These are phyloP conservation scores for Leptographium procerum DNA, from an alignment of 2,329 filamentous ascomycete genomes.

Conservation along the genomic window DNA sequence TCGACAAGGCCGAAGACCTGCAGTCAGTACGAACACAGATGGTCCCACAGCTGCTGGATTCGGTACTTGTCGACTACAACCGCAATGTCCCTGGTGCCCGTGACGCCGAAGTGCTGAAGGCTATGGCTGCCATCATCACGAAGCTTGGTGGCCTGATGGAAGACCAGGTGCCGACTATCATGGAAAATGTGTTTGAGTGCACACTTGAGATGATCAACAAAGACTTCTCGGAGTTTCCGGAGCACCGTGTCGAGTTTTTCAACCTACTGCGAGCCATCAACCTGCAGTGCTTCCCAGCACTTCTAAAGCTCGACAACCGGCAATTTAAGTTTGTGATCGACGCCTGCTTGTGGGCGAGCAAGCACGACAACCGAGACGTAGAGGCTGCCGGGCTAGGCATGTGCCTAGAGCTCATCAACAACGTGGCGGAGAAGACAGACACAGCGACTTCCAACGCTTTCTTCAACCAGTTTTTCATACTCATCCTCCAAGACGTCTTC, in stretches of 20 bases:
- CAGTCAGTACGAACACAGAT: slow-evolving; percentile 89
- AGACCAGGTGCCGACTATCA: slow-evolving; percentile 91
- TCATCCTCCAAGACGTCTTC: slow-evolving; percentile 94
- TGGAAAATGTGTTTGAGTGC: slow-evolving; percentile 98
- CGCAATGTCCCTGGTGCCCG: slow-evolving; percentile 91
- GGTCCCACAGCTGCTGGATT: slow-evolving; percentile 89
- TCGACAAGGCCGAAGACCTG: slow-evolving; percentile 93
- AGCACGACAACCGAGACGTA: slow-evolving; percentile 97
- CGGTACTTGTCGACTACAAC: slow-evolving; percentile 91
- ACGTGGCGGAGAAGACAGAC: slow-evolving; percentile 90
- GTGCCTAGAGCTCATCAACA: slow-evolving; percentile 94
- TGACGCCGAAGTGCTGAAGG: slow-evolving; percentile 91
- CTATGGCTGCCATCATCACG: slow-evolving; percentile 94
- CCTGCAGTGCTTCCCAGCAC: slow-evolving; percentile 86
- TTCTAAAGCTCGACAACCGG: slow-evolving; percentile 85
- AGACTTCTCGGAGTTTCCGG: slow-evolving; percentile 97
- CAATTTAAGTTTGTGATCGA: slow-evolving; percentile 99
- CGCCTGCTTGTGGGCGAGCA: slow-evolving; percentile 99
- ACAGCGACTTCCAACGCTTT: slow-evolving; percentile 78
- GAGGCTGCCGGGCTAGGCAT: slow-evolving; percentile 94
- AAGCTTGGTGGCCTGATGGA: slow-evolving; percentile 96
- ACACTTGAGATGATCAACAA: slow-evolving; percentile 99
- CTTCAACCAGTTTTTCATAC: slow-evolving; percentile 95
- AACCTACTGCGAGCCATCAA: slow-evolving; percentile 94
- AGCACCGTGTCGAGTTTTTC: slow-evolving; percentile 99